A percentile compares a stretch with the other conserved stretches of the same genome.
Conservation (phyloP, 345 rosid genomes). For the Psidium friedrichsthalianum region DNA sequence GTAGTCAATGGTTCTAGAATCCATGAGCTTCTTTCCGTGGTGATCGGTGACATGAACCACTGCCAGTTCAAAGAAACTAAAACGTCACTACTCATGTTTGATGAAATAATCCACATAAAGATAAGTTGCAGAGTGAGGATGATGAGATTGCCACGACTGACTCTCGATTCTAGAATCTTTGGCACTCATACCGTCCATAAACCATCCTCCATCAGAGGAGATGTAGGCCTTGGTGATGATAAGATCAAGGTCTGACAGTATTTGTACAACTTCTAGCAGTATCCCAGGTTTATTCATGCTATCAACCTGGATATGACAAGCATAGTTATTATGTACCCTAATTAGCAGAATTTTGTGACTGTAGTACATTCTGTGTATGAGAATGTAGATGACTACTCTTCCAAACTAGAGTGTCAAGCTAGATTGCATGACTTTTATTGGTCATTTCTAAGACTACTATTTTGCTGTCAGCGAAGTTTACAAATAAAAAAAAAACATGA, state of each 20-base stretch:
- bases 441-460: not conserved
- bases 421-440: not conserved
- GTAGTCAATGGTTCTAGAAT: slow-evolving; percentile 36
- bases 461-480: not conserved
- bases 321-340: not conserved
- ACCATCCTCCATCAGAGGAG: slow-evolving; percentile 98
- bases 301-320: slow-evolving; percentile 42
- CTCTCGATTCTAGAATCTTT: not conserved
- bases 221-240: slow-evolving; percentile 87
- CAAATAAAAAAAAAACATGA: not conserved
- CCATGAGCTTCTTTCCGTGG: slow-evolving; percentile 55
- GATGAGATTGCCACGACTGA: not conserved
- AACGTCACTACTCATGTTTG: not conserved
- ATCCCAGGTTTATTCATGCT: slow-evolving; percentile 96
- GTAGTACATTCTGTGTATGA: not conserved
- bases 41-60: slow-evolving; percentile 54
- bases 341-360: not conserved
- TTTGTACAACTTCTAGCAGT: slow-evolving; percentile 85
- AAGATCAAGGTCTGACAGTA: slow-evolving; percentile 78
- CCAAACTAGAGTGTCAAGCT: not conserved
- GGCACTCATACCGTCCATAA: slow-evolving; percentile 74
- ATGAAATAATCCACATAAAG: not conserved
- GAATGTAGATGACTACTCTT: not conserved
- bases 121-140: not conserved
- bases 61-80: not conserved